These are phyloP conservation scores for Acacia concinna DNA, from an alignment of 331 rosid species.

Conservation along the genomic window DNA sequence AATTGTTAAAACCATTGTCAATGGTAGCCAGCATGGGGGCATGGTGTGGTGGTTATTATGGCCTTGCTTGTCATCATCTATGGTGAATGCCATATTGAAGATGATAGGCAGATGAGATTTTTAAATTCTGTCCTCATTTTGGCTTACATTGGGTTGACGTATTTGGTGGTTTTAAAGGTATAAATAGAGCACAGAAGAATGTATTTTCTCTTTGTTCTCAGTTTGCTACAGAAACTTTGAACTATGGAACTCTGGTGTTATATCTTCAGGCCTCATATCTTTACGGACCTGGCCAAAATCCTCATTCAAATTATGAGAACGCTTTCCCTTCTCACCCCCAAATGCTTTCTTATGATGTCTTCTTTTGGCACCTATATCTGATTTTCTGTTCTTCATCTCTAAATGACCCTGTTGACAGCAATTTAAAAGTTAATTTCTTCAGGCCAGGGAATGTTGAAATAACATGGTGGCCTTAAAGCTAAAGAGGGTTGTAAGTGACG, in stretches of 20 bases:
- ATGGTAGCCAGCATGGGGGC: background rate
- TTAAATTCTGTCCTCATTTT: background rate
- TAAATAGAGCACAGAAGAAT: background rate
- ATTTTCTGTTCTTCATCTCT: background rate
- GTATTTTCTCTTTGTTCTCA: background rate
- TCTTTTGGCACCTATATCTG: background rate
- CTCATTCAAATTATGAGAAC: background rate
- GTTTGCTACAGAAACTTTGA: background rate
- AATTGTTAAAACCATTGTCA: background rate
- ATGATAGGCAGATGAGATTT: background rate
- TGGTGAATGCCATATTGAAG: background rate
- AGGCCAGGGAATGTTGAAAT: background rate
- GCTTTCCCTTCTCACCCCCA: background rate
- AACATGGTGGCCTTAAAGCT: background rate
- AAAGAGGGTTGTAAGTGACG: background rate
- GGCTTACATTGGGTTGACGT: background rate
- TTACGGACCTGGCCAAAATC: background rate
- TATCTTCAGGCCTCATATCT: background rate
- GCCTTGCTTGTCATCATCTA: background rate
- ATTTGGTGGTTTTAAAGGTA: background rate
- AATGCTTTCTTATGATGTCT: background rate
- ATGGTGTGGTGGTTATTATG: background rate
- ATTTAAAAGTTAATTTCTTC: background rate
- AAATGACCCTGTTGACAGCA: background rate
- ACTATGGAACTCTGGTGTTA: background rate